Base-by-base conservation (phyloP, 441 rosid genomes). In the Arabidopsis lyrata region DNA sequence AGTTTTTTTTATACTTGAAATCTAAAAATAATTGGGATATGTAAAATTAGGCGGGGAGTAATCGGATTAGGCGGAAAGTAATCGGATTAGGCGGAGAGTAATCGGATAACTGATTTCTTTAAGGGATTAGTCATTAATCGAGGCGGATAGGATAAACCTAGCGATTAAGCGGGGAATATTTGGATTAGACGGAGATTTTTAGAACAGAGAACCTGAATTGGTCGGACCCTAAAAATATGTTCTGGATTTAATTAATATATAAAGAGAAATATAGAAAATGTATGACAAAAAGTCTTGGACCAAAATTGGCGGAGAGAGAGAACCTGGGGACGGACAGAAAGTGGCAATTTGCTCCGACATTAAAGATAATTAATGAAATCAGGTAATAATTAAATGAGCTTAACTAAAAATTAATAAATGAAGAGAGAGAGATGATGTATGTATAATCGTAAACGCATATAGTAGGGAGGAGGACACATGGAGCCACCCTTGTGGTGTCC, bases 271-370 rank as follows among this genome's bases (percentile, higher is more conserved):
- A 42, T 5, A 18, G 32, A 18, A 18, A 8, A 29, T 54, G 8
- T n/a, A n/a, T 50, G n/a, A 31, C 50, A 58, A 56, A 74, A 60
- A 50, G 61, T 60, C 42, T 24, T 58, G 68, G 55, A 66, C 73
- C 73, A 58, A 68, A 67, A 66, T 67, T 74, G 73, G 47, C 73
- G 67, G 73, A 59, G 73, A 74, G 73, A 74, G 67, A 59, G 45
- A 38, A 45, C 52, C 8, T 45, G 4, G n/a, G 24, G 3, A 56
- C 48, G 12, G 49, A 63, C 57, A 44, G 27, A 66, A 74, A 58
- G 78, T 74, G 67, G 62, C 35, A 59, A 50, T 48, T 58, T 59
- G 61, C 54, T 67, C 56, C 62, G 73, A 66, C 78, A 59, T 49
- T 50, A 41, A 74, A 66, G 78, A 50, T 66, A 50, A 59, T 14